phyloP scores from a whole-genome alignment of 805 yeast species.

The Spathaspora girioi region DNA sequence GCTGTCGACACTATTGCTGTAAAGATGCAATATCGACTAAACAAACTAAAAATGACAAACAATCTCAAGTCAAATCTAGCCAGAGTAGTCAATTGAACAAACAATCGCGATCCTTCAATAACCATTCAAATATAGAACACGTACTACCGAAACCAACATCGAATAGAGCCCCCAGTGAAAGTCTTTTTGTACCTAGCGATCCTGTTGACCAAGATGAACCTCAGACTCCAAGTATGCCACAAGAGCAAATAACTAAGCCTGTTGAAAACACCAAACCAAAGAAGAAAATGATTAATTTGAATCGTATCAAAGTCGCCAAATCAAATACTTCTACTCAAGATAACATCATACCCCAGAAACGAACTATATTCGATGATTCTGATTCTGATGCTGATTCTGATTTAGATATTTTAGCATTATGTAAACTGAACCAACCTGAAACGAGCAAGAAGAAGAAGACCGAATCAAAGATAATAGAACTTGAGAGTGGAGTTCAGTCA shows the following conservation, averaged over 20 bases:
- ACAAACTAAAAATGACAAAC: neutral
- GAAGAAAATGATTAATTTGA: neutral
- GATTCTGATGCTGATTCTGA: neutral
- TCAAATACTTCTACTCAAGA: neutral
- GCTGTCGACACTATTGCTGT: slow-evolving; percentile 48
- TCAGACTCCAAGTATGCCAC: neutral
- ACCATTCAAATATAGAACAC: neutral
- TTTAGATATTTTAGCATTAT: neutral
- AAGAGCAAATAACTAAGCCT: neutral
- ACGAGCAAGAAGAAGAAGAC: neutral
- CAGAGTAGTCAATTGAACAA: neutral
- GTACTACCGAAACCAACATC: neutral
- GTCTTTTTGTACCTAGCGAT: too few species aligned
- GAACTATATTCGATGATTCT: neutral
- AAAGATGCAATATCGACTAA: slow-evolving; percentile 30
- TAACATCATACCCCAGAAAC: neutral
- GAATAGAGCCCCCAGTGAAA: too few species aligned
- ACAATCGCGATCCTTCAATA: neutral
- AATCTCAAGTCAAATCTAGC: neutral
- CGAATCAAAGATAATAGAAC: neutral
- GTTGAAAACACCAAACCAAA: neutral
- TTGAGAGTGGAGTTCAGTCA: neutral
- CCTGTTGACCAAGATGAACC: neutral
- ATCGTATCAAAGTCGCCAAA: neutral
- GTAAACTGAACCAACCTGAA: neutral